These are phyloP conservation scores for Russula sp. DNA, from an alignment of 768 basidiomycete genomes.

Conservation along the genomic window DNA sequence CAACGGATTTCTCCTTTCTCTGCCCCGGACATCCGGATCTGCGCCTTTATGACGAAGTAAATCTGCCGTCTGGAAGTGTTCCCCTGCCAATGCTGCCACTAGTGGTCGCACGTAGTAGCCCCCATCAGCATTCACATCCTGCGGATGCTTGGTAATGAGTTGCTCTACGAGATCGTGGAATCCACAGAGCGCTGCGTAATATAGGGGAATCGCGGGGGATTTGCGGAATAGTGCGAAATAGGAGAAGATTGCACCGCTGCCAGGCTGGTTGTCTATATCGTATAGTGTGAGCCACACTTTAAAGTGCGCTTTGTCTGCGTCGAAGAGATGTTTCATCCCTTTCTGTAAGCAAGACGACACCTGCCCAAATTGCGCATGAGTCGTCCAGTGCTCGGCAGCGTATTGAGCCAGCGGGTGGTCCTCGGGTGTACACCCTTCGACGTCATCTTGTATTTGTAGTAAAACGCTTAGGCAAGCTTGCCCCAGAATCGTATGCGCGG, in stretches of 20 bases:
- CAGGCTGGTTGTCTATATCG: not conserved
- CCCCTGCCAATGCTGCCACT: not conserved
- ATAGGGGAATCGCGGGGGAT: not conserved
- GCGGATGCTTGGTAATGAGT: not conserved
- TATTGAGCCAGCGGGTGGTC: not conserved
- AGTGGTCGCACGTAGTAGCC: not conserved
- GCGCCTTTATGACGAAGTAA: not conserved
- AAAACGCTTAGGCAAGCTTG: not conserved
- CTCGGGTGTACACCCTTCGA: not conserved
- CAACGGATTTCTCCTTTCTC: rapidly evolving
- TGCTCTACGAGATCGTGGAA: not conserved
- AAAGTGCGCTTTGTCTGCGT: not conserved
- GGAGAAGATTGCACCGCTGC: not conserved
- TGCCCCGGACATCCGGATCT: too few species aligned
- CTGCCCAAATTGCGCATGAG: not conserved
- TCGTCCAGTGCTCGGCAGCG: not conserved
- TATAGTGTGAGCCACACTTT: not conserved
- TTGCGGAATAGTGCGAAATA: rapidly evolving
- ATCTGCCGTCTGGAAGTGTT: not conserved
- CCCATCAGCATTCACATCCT: not conserved
- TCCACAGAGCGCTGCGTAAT: not conserved
- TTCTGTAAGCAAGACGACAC: not conserved
- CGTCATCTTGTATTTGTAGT: not conserved
- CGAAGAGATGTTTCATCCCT: not conserved
- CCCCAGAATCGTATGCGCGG: not conserved